Evolutionary conservation across 768 basidiomycete genomes (phyloP).

Genomic region (Phlebiopsis gigantea): DNA sequence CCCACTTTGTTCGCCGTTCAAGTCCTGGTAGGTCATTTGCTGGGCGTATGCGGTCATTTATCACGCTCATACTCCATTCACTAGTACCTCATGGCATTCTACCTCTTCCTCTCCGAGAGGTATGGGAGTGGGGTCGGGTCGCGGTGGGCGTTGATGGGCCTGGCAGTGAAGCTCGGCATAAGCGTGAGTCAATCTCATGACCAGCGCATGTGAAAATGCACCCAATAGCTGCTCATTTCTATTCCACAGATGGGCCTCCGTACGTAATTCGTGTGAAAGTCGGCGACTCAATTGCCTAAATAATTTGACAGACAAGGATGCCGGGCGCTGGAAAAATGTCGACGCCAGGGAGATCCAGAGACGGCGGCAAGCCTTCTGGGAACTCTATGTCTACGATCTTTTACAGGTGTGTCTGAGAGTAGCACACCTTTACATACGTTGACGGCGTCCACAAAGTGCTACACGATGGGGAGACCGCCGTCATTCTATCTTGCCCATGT

Average conservation of each 20-base stretch:
- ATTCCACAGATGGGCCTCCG: slow-evolving; percentile 55
- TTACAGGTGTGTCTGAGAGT: slow-evolving; percentile 52
- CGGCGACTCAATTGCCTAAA: background rate
- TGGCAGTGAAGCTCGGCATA: slow-evolving; percentile 64
- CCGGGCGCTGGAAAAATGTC: slow-evolving; percentile 53
- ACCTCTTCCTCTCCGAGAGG: slow-evolving; percentile 40
- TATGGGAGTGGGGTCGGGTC: slow-evolving; percentile 44
- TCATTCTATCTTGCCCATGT: slow-evolving; percentile 55
- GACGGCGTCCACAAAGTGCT: slow-evolving; percentile 41
- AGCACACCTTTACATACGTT: background rate
- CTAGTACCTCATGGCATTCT: slow-evolving; percentile 56
- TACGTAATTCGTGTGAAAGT: slow-evolving; percentile 30
- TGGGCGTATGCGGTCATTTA: background rate
- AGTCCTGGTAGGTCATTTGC: slow-evolving; percentile 51
- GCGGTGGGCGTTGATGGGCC: slow-evolving; percentile 69
- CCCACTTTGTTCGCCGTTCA: slow-evolving; percentile 60
- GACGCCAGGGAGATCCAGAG: slow-evolving; percentile 50
- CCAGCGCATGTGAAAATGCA: slow-evolving; percentile 12
- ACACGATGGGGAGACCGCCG: slow-evolving; percentile 67
- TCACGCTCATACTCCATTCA: background rate
- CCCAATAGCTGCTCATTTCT: background rate
- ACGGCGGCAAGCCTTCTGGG: slow-evolving; percentile 60
- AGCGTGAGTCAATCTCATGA: slow-evolving; percentile 38
- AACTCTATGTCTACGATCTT: slow-evolving; percentile 61
- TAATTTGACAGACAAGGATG: slow-evolving; percentile 52